Percentiles rank a stretch among this genome's conserved stretches.
Conservation (phyloP, 176 grass and related monocot species). For the Melocanna baccifera region DNA sequence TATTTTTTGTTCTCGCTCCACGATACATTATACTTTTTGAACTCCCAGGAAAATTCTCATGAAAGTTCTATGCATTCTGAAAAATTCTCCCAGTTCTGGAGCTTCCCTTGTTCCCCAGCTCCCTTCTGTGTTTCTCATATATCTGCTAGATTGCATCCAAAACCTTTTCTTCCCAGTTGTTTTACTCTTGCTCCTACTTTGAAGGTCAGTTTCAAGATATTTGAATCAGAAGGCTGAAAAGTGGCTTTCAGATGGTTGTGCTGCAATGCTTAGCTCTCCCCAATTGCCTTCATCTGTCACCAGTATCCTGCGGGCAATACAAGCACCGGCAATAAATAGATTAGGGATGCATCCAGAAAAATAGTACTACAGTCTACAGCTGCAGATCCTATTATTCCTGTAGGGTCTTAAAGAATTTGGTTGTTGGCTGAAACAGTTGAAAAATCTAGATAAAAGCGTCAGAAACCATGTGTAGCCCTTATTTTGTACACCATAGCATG, state of each 20-base stretch:
- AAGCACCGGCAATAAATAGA: slow-evolving; percentile 2
- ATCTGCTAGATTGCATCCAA: slow-evolving; percentile 43
- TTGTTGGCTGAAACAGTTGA: slow-evolving; percentile 10
- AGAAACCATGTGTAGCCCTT: slow-evolving; percentile 1
- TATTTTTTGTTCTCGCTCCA: background rate
- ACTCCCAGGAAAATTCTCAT: slow-evolving; percentile 3
- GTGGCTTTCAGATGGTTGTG: slow-evolving; percentile 55
- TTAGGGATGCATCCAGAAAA: slow-evolving; percentile 21
- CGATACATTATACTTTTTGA: slow-evolving; percentile 27
- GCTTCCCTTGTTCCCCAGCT: slow-evolving; percentile 16
- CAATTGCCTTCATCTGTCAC: slow-evolving; percentile 54
- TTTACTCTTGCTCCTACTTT: slow-evolving; percentile 33
- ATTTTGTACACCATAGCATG: background rate
- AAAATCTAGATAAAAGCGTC: slow-evolving; percentile 6
- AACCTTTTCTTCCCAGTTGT: slow-evolving; percentile 21
- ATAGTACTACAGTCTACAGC: background rate
- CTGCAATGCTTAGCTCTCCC: slow-evolving; percentile 46
- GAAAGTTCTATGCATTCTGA: slow-evolving; percentile 4
- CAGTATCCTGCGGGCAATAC: slow-evolving; percentile 47
- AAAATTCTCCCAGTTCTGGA: slow-evolving; percentile 18
- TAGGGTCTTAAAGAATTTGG: background rate
- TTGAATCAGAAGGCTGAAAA: slow-evolving; percentile 66
- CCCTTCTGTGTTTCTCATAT: background rate
- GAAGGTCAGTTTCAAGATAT: slow-evolving; percentile 48
- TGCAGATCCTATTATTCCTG: slow-evolving; percentile 10